These are phyloP conservation scores for Boletus subparvulus DNA, from an alignment of 768 basidiomycete species.

Conservation along the genomic window DNA sequence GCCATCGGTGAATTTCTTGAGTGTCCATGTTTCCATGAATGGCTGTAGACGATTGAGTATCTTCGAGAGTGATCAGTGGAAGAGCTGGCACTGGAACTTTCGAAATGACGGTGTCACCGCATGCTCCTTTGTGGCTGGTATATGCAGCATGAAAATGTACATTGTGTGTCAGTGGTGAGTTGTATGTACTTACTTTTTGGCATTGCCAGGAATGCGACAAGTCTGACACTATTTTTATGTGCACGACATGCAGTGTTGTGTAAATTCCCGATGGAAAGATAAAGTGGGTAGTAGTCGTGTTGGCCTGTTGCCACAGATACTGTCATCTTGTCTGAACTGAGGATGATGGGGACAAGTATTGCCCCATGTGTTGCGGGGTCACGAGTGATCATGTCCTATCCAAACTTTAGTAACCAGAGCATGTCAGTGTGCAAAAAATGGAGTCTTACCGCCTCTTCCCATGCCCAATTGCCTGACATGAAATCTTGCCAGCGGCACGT, in stretches of 20 bases:
- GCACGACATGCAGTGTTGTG: neutral
- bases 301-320: conserved; percentile 1
- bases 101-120: too few relatives aligned
- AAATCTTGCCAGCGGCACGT: neutral
- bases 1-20: too few relatives aligned
- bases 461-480: conserved; percentile 3
- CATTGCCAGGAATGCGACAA: conserved; percentile 3
- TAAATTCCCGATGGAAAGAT: conserved; percentile 2
- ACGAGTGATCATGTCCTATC: neutral
- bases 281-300: neutral
- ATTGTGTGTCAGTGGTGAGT: too few relatives aligned
- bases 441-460: neutral
- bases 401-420: neutral
- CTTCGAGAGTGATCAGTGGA: too few relatives aligned
- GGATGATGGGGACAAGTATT: neutral
- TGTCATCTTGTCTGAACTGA: neutral
- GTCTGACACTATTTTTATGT: neutral
- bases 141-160: too few relatives aligned
- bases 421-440: too few relatives aligned
- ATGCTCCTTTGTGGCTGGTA: too few relatives aligned
- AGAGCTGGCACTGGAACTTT: too few relatives aligned
- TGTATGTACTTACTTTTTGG: conserved; percentile 6
- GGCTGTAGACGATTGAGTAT: too few relatives aligned
- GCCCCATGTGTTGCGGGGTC: neutral
- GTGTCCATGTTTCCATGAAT: too few relatives aligned